A percentile compares a stretch with the other conserved stretches of the same genome.
Evolutionary conservation across 148 eudicot genomes (phyloP).

Genomic region (Rhododendron kiyosumense): DNA sequence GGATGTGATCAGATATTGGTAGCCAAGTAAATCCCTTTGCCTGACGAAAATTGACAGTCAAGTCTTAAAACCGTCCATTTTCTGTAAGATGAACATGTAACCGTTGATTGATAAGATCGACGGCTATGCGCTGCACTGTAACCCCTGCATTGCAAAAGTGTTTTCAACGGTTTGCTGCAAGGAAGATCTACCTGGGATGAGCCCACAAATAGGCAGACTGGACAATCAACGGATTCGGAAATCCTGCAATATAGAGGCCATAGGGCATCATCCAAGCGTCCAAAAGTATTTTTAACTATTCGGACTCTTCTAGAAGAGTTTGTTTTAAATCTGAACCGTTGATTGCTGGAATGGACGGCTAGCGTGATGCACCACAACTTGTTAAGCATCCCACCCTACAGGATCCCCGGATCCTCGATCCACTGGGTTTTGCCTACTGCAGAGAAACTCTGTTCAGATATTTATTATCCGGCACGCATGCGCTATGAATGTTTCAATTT

Average conservation of each 20-base stretch:
- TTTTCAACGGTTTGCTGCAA: background rate
- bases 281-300: too few relatives aligned
- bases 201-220: background rate
- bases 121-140: too few relatives aligned
- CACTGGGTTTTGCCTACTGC: background rate
- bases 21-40: background rate
- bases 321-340: too few relatives aligned
- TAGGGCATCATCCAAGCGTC: too few relatives aligned
- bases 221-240: background rate
- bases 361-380: too few relatives aligned
- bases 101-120: too few relatives aligned
- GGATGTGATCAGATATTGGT: background rate
- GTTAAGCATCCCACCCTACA: too few relatives aligned
- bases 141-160: too few relatives aligned
- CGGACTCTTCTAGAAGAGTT: too few relatives aligned
- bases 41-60: background rate
- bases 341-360: too few relatives aligned
- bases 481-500: background rate
- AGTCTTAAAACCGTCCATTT: background rate
- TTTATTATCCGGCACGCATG: background rate
- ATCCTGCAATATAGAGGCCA: too few relatives aligned
- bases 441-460: background rate
- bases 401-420: too few relatives aligned
- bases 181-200: background rate
- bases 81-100: background rate